phyloP scores from a whole-genome alignment of 1,284 basidiomycete genomes.

The Pyrrhoderma noxium region DNA sequence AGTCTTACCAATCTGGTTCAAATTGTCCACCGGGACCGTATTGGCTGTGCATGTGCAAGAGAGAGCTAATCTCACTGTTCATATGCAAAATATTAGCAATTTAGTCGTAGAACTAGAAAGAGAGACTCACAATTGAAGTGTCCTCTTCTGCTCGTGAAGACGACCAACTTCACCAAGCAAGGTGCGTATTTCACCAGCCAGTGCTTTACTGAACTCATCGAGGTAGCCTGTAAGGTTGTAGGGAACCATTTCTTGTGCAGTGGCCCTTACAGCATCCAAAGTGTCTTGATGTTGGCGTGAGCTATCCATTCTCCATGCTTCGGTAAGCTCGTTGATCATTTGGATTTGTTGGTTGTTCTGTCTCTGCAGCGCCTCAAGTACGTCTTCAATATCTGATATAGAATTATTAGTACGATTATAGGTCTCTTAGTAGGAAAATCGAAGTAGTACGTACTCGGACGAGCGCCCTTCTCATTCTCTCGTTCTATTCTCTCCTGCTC shows the following conservation, averaged over 20 bases:
- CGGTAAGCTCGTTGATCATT: slow-evolving; percentile 2
- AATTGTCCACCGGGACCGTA: slow-evolving; percentile 72
- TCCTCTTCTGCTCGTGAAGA: slow-evolving; percentile 63
- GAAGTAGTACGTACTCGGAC: slow-evolving; percentile 36
- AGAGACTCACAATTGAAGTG: slow-evolving; percentile 57
- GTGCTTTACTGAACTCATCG: slow-evolving; percentile 72
- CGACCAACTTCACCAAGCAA: slow-evolving; percentile 71
- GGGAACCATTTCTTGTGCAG: slow-evolving; percentile 61
- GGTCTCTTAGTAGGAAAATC: neutral
- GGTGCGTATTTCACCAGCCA: slow-evolving; percentile 72
- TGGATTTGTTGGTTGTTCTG: slow-evolving; percentile 35
- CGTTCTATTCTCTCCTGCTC: slow-evolving; percentile 39
- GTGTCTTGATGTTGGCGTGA: slow-evolving; percentile 55
- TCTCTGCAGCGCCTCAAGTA: slow-evolving; percentile 43
- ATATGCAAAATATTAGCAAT: slow-evolving; percentile 7
- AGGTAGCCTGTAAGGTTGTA: slow-evolving; percentile 75
- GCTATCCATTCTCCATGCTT: slow-evolving; percentile 58
- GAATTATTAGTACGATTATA: slow-evolving; percentile 7
- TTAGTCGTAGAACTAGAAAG: neutral
- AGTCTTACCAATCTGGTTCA: slow-evolving; percentile 57
- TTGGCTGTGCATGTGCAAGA: slow-evolving; percentile 59
- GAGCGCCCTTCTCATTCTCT: slow-evolving; percentile 43
- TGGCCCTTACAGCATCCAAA: slow-evolving; percentile 52
- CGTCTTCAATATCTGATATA: slow-evolving; percentile 39
- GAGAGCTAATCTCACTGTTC: slow-evolving; percentile 63